phyloP scores from a whole-genome alignment of 2,329 filamentous ascomycete genomes.

The Ophiognomonia clavigignenti-juglandacearum region DNA sequence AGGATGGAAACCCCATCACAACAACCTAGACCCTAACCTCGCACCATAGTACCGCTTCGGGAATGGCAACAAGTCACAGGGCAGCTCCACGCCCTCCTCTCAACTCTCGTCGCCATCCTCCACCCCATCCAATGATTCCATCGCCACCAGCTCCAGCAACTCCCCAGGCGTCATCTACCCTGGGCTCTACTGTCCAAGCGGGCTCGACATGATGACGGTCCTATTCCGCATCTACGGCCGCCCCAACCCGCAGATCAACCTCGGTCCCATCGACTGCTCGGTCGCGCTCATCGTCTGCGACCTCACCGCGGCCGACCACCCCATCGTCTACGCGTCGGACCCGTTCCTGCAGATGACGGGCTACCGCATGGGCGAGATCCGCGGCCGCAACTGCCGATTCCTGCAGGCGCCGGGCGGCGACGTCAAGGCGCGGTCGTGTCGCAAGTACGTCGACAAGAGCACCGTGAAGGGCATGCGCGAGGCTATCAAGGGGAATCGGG shows the following conservation, averaged over 20 bases:
- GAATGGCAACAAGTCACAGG: conserved; percentile 3
- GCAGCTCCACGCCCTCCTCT: conserved; percentile 12
- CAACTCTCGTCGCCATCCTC: too few relatives aligned
- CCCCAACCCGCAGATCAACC: conserved; percentile 69
- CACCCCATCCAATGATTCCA: too few relatives aligned
- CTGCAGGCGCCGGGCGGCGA: conserved; percentile 70
- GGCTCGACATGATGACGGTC: conserved; percentile 51
- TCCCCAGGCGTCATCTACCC: conserved; percentile 56
- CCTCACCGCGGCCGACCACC: conserved; percentile 65
- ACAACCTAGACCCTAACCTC: background rate
- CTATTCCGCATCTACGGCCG: conserved; percentile 63
- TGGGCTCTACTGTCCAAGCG: conserved; percentile 50
- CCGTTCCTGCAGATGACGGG: conserved; percentile 76
- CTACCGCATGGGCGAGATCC: conserved; percentile 67
- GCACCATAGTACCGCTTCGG: conserved; percentile 12
- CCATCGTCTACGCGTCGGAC: conserved; percentile 81
- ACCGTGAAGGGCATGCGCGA: conserved; percentile 51
- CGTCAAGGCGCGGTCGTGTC: conserved; percentile 52
- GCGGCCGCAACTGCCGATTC: conserved; percentile 80
- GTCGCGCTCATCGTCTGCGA: conserved; percentile 83
- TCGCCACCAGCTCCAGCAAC: too few relatives aligned
- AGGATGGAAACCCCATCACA: too few relatives aligned
- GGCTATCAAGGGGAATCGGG: conserved; percentile 38
- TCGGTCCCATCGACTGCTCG: conserved; percentile 78
- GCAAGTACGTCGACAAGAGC: conserved; percentile 63